Evolutionary conservation across 2,329 filamentous ascomycete genomes (phyloP), one percentile per base, ranked within the genome.

Genomic region (Penicillium paneum): DNA sequence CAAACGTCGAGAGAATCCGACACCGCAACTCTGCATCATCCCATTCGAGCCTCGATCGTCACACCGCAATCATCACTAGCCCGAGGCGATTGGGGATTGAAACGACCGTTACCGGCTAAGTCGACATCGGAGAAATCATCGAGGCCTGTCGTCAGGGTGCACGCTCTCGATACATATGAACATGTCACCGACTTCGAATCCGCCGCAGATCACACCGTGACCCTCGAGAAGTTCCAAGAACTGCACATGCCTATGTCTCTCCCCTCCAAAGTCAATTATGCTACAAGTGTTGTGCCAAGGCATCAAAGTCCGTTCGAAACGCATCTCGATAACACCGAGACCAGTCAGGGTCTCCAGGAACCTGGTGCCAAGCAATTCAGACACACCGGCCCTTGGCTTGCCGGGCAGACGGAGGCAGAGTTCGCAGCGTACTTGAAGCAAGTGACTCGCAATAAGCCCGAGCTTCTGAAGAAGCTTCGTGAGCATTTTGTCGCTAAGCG

Each of bases 71-170:
- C 85, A 17, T 92, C 91, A 8, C 81, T 90, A 24, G 78, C 80
- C 38, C 84, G 84, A 67, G 93, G 93, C 34, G 93, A 97, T 68
- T 97, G 93, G 92, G 93, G 93, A 13, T 78, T 97, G 65, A 97
- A 97, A 77, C 81, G 93, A 52, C 81, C 91, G 1, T 79, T 97
- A 6, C 93, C 93, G 1, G 76, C 87, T 8, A 87, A 87, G 70
- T 86, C 88, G 3, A 92, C 90, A 5, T 83, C 85, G 19, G 83
- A 84, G 50, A 85, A 85, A 7, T 84, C 86, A 7, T 77, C 74
- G 41, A 86, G 85, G n/a, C 89, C 91, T 10, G 79, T 89, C 46
- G 82, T 96, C 50, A 84, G 90, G 60, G 76, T 97, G 63, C 86
- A 85, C 65, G 82, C 88, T 56, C 81, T 96, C 60, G 93, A 97